phyloP scores from a whole-genome alignment of 2,329 filamentous ascomycete genomes.

The Ceratocystis papillata region DNA sequence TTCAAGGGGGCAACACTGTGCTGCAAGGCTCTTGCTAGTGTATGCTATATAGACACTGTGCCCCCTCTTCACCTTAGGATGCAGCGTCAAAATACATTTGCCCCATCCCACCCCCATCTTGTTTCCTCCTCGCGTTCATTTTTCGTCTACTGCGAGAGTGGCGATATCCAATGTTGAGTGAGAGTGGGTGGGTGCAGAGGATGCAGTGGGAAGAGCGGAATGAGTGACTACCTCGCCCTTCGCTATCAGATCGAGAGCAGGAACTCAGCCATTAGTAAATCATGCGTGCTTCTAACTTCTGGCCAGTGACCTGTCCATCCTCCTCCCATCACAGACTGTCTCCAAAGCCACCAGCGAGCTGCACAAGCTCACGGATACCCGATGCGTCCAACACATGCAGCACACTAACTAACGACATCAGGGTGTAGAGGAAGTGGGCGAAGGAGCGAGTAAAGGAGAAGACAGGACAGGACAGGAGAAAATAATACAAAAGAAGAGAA shows the following conservation, averaged over 20 bases:
- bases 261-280: neutral
- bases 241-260: conserved; percentile 6
- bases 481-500: neutral
- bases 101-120: neutral
- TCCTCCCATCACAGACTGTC: neutral
- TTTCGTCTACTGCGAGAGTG: neutral
- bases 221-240: neutral
- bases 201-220: neutral
- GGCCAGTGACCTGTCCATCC: neutral
- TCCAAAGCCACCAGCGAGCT: neutral
- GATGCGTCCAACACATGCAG: neutral
- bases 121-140: neutral
- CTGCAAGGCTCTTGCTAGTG: neutral
- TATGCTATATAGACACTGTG: neutral
- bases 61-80: neutral
- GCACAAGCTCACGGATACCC: neutral
- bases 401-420: neutral
- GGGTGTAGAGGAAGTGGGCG: neutral
- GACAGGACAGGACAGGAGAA: neutral
- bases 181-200: neutral
- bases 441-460: neutral
- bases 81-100: conserved; percentile 7
- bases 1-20: neutral
- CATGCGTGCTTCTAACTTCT: neutral
- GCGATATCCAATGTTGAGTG: neutral